phyloP scores from a whole-genome alignment of 2,329 filamentous ascomycete species.

The Alternaria solani region DNA sequence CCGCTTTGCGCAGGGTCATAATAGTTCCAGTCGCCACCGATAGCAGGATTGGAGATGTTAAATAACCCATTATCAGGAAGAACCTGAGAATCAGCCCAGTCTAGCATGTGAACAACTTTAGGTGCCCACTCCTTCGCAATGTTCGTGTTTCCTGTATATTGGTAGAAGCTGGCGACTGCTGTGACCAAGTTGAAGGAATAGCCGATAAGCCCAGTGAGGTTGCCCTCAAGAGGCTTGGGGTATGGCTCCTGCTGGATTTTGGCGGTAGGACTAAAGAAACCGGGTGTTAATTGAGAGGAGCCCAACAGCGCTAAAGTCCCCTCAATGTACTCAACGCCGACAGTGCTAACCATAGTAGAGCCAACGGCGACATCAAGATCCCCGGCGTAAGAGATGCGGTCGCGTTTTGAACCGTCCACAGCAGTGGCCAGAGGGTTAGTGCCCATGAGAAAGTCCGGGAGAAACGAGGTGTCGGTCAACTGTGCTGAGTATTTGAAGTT shows the following conservation, averaged over 20 bases:
- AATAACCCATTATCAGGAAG: constrained; percentile 14
- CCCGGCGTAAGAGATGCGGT: too few species aligned
- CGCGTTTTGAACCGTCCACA: constrained; percentile 50
- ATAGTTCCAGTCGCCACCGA: too few species aligned
- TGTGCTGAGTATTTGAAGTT: neutral
- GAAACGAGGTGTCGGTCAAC: constrained; percentile 36
- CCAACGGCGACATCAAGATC: too few species aligned
- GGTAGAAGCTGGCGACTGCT: constrained; percentile 40
- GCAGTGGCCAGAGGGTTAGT: constrained; percentile 44
- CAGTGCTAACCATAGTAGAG: too few species aligned
- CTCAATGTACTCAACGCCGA: too few species aligned
- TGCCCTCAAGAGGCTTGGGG: constrained; percentile 22
- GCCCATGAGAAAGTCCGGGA: constrained; percentile 49
- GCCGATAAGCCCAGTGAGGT: constrained; percentile 46
- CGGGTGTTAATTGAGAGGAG: too few species aligned
- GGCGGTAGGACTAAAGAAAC: too few species aligned
- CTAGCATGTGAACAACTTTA: constrained; percentile 40
- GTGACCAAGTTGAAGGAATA: constrained; percentile 47
- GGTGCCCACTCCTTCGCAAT: constrained; percentile 42
- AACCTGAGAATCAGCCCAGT: constrained; percentile 47
- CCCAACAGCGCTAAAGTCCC: too few species aligned
- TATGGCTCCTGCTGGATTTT: too few species aligned
- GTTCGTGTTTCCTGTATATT: constrained; percentile 35
- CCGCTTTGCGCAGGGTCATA: too few species aligned
- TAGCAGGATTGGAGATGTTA: too few species aligned